Base-by-base conservation (phyloP, 768 basidiomycete genomes). In the Psilocybe cubensis region DNA sequence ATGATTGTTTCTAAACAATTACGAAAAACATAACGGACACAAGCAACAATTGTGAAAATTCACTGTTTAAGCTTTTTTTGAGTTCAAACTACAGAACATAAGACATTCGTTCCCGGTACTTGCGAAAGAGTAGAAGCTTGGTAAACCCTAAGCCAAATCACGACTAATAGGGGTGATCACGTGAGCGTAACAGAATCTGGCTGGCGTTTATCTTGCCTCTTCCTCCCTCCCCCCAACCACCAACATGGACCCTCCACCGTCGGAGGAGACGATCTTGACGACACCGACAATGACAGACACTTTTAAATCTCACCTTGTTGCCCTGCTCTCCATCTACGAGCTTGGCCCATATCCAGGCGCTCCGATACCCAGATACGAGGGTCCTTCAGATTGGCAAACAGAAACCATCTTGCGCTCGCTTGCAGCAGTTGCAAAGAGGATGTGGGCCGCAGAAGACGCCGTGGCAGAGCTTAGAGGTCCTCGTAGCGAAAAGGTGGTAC, bases 261-360 rank as follows among this genome's bases (percentile, higher is more conserved):
- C 56, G 23, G 38, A 41, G 56, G 29, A 38, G 41, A 41, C 40
- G 52, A 59, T 48, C 38, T 28, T 41, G 46, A 48, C 54, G 33
- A 52, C 56, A n/a, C 23, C 54, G 20, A 27, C 56, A 12, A 33
- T 55, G 46, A 63, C 52, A 44, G 67, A 68, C 42, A 54, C 66
- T 1, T 70, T 70, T 46, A 61, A 65, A 52, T 74, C 79, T 0
- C 82, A 87, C 65, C 82, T 87, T 46, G 76, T 85, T 59, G 79
- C 83, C 21, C 69, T 86, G 7, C 73, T 87, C 25, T 85, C 86
- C 17, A 71, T 83, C 10, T 87, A 85, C 65, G 83, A 86, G 58
- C 76, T 81, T 45, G 81, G 82, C 46, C 81, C 82, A 20, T 66
- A 72, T 59, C 73, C 77, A 12, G 60, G 62, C n/a, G 73, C 77